Base-by-base conservation (phyloP, 2,329 filamentous ascomycete genomes). In the Fusarium heterosporum region DNA sequence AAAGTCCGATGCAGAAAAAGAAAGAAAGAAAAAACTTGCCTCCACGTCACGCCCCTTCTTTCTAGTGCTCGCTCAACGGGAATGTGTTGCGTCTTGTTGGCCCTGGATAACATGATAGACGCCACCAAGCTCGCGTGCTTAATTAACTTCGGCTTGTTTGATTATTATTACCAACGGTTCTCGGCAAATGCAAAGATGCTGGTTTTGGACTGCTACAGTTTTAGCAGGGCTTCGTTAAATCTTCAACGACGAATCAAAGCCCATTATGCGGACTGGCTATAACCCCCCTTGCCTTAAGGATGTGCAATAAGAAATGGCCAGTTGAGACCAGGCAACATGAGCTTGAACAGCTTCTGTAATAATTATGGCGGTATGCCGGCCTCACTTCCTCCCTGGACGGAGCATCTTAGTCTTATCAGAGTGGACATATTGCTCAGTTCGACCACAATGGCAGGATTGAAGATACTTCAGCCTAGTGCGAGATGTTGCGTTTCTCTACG, bases 41-140 rank as follows among this genome's bases (percentile, higher is more conserved):
- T 36, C 46, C 36, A 51, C 34, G 47, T 57, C 45, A 53, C 52
- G 56, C 47, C 55, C 53, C 57, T 60, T 53, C 49, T 48, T 53
- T 36, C 25, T 50, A 32, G 41, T 30, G 36, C 64, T 61, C 45
- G 46, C 64, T 61, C 48, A 42, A 42, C 53, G 30, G 34, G 16
- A 36, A 36, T 10, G 28, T 8, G 8, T 12, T 29, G 28, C 28
- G 11, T 29, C 28, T 36, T 8, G 32, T 10, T 48, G 17, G 29
- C 13, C 11, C 39, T 50, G 34, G 34, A 22, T 17, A 36, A 25
- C 32, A 16, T 48, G 47, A 32, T 22, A 38, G 50, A 45, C 32
- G 29, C 45, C 26, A 29, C 19, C 19, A 32, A 46, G 56, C 32
- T 42, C 25, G 40, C 52, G 42, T 55, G 50, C n/a, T 38, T 29